Evolutionary conservation across 2,329 filamentous ascomycete species (phyloP).

Genomic region (Pyrenophora tritici-repentis): DNA sequence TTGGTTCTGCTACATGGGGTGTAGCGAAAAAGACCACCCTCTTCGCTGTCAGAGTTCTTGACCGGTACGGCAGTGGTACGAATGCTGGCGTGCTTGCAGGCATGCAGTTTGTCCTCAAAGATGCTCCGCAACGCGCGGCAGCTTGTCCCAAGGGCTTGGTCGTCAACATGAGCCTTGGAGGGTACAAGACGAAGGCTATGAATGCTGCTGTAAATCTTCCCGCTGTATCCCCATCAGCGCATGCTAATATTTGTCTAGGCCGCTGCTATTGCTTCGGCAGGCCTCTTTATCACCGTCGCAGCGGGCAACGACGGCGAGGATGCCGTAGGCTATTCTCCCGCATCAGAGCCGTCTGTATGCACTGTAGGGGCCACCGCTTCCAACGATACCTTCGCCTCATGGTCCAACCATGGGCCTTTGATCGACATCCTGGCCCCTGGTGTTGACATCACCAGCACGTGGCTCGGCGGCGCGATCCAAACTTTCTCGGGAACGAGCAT

Average conservation of each 20-base stretch:
- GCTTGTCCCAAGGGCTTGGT: slow-evolving; percentile 39
- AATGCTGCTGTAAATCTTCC: slow-evolving; percentile 31
- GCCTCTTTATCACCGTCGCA: slow-evolving; percentile 46
- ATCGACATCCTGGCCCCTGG: slow-evolving; percentile 49
- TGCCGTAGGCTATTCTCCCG: slow-evolving; percentile 38
- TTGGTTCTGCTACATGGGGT: slow-evolving; percentile 39
- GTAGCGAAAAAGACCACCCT: slow-evolving; percentile 44
- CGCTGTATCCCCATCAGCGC: not conserved
- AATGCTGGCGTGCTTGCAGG: slow-evolving; percentile 34
- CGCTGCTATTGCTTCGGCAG: slow-evolving; percentile 37
- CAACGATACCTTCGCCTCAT: slow-evolving; percentile 37
- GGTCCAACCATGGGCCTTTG: slow-evolving; percentile 44
- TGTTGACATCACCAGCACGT: slow-evolving; percentile 53
- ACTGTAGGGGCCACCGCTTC: slow-evolving; percentile 46
- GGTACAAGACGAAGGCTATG: slow-evolving; percentile 23
- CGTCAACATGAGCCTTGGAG: slow-evolving; percentile 45
- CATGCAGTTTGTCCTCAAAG: slow-evolving; percentile 27
- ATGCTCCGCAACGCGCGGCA: slow-evolving; percentile 11
- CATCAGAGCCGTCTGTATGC: slow-evolving; percentile 43
- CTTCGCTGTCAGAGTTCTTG: slow-evolving; percentile 46
- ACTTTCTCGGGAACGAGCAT: slow-evolving; percentile 66
- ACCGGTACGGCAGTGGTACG: slow-evolving; percentile 30
- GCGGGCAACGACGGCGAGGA: slow-evolving; percentile 44
- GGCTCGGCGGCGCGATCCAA: slow-evolving; percentile 44
- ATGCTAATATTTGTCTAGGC: slow-evolving; percentile 21